Evolutionary conservation across 257 asterid genomes (phyloP).

Genomic region (Lycium ferocissimum): DNA sequence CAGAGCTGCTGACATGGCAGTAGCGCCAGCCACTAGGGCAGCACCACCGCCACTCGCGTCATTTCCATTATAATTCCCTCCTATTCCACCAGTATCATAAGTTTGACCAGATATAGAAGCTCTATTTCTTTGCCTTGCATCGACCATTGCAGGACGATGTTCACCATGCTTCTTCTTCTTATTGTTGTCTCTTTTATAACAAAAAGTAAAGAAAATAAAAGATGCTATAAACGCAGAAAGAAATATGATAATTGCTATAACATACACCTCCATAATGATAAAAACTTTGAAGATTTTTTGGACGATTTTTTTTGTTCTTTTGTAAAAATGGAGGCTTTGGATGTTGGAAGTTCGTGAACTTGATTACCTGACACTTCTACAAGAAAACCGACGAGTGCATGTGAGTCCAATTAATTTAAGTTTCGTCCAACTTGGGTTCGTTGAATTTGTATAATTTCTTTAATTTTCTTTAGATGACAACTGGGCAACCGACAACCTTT

Average conservation of each 20-base stretch:
- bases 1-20: neutral
- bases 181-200: neutral
- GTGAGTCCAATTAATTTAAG: neutral
- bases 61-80: neutral
- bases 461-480: too few species aligned
- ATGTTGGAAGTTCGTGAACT: neutral
- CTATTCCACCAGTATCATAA: neutral
- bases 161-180: neutral
- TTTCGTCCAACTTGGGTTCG: neutral
- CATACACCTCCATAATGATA: neutral
- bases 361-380: neutral
- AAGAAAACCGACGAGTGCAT: neutral
- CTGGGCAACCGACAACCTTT: too few species aligned
- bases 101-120: neutral
- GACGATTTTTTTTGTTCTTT: too few species aligned
- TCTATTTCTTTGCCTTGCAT: neutral
- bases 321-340: neutral
- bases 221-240: neutral
- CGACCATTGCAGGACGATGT: neutral
- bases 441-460: too few species aligned
- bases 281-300: neutral
- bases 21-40: neutral
- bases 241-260: neutral
- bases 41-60: neutral
- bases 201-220: neutral